Evolutionary conservation across 163 green algal species (phyloP).

Genomic region (Chlamydomonas reinhardtii): DNA sequence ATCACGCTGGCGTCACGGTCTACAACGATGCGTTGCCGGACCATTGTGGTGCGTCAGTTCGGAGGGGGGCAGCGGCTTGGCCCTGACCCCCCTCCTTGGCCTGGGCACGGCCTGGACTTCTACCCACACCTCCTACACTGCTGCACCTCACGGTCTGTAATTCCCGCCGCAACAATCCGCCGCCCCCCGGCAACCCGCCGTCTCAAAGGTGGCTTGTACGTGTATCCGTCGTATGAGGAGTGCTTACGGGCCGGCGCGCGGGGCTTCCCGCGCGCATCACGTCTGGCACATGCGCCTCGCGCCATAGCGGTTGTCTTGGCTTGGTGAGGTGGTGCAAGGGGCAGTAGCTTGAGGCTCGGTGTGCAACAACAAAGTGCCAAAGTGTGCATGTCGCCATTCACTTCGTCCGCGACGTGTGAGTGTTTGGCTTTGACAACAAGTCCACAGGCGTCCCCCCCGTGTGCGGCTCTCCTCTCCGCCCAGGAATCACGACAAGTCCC

Average conservation of each 20-base stretch:
- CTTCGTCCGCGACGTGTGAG: too few species aligned
- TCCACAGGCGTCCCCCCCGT: too few species aligned
- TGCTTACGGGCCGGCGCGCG: not conserved
- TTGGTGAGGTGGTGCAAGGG: conserved; percentile 3
- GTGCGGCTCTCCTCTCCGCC: too few species aligned
- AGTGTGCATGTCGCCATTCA: not conserved
- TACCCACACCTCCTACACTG: too few species aligned
- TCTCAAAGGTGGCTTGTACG: conserved; percentile 2
- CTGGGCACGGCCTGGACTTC: too few species aligned
- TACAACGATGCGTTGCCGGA: conserved; percentile 1
- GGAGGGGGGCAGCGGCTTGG: too few species aligned
- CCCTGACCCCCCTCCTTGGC: too few species aligned
- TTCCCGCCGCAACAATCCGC: too few species aligned
- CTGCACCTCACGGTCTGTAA: too few species aligned
- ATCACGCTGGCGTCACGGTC: not conserved
- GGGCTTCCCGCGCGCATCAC: not conserved
- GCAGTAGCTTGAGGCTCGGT: not conserved
- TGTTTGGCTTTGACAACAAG: too few species aligned
- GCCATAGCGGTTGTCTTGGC: conserved; percentile 17
- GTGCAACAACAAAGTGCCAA: not conserved
- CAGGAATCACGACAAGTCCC: conserved; percentile 3
- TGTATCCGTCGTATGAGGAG: conserved; percentile 11
- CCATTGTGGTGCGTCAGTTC: not conserved
- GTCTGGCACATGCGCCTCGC: not conserved
- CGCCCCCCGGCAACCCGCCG: too few species aligned